Conservation (phyloP, 768 basidiomycete genomes). For the Tephrocybe sp. region DNA sequence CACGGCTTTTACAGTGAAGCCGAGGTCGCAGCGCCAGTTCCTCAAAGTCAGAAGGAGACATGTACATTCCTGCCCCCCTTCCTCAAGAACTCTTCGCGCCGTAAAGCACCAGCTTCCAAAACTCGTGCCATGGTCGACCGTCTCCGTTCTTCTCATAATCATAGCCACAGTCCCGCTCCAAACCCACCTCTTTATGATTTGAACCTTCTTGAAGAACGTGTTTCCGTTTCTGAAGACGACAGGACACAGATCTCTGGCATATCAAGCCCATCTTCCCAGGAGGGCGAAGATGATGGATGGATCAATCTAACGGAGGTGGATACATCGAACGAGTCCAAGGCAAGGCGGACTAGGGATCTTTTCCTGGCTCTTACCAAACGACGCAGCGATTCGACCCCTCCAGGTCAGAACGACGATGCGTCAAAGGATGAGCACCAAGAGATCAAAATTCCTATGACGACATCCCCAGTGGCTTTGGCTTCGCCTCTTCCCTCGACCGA, state of each 20-base stretch:
- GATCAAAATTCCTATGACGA: slow-evolving; percentile 10
- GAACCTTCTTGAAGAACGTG: slow-evolving; percentile 29
- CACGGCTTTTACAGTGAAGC: slow-evolving; percentile 49
- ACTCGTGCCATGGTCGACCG: slow-evolving; percentile 61
- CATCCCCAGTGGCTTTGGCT: slow-evolving; percentile 25
- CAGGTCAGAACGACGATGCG: slow-evolving; percentile 20
- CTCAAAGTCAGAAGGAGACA: slow-evolving; percentile 26
- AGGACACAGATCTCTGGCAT: slow-evolving; percentile 28
- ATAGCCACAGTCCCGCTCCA: slow-evolving; percentile 30
- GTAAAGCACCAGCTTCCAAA: slow-evolving; percentile 44
- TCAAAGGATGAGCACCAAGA: slow-evolving; percentile 12
- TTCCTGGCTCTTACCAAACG: slow-evolving; percentile 39
- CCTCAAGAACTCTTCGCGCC: slow-evolving; percentile 39
- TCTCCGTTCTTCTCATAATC: slow-evolving; percentile 35
- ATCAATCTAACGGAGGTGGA: slow-evolving; percentile 31
- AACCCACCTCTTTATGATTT: slow-evolving; percentile 32
- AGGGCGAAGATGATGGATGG: slow-evolving; percentile 46
- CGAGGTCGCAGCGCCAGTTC: slow-evolving; percentile 28
- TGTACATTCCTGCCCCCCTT: slow-evolving; percentile 45
- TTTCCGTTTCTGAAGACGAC: slow-evolving; percentile 39
- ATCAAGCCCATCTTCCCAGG: slow-evolving; percentile 30
- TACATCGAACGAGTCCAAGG: slow-evolving; percentile 27
- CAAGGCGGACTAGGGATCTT: slow-evolving; percentile 39
- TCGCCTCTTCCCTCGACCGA: slow-evolving; percentile 24
- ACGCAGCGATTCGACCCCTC: slow-evolving; percentile 37